A percentile compares a stretch with the other conserved stretches of the same genome.
These are phyloP conservation scores for Holtermanniella nyarrowii DNA, from an alignment of 768 basidiomycete genomes.

Conservation along the genomic window DNA sequence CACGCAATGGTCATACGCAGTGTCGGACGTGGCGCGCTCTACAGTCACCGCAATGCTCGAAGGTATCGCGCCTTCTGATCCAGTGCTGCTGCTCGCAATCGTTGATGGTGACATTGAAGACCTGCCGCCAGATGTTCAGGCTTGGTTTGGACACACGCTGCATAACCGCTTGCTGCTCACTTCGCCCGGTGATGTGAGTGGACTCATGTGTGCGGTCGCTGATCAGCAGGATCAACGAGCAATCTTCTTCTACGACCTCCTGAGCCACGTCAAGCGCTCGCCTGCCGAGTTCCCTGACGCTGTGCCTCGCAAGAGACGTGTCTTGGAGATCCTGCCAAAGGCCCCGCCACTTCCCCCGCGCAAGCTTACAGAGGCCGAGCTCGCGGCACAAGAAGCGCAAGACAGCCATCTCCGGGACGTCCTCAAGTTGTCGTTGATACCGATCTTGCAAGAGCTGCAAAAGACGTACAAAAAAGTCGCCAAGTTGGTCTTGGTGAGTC, in stretches of 20 bases:
- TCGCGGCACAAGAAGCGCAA: constrained; percentile 69
- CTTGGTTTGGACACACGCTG: constrained; percentile 74
- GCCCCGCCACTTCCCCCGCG: constrained; percentile 85
- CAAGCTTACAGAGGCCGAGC: constrained; percentile 66
- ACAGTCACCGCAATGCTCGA: constrained; percentile 87
- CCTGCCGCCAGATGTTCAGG: constrained; percentile 69
- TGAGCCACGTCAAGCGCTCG: constrained; percentile 59
- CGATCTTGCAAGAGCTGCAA: constrained; percentile 77
- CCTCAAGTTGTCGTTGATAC: constrained; percentile 81
- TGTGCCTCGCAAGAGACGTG: constrained; percentile 65
- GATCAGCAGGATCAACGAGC: constrained; percentile 47
- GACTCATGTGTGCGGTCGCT: not conserved
- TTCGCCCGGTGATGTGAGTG: constrained; percentile 45
- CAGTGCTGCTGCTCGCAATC: constrained; percentile 80
- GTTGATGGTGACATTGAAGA: constrained; percentile 64
- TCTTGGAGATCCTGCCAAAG: constrained; percentile 73
- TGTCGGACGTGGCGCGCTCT: constrained; percentile 70
- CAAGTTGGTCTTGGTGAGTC: constrained; percentile 62
- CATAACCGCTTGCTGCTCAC: constrained; percentile 63
- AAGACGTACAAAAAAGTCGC: constrained; percentile 85
- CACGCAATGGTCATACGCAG: constrained; percentile 68
- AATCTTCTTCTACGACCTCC: constrained; percentile 64
- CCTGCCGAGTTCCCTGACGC: constrained; percentile 87
- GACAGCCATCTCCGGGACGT: constrained; percentile 69
- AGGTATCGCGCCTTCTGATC: constrained; percentile 79